Conservation (phyloP, 2,329 filamentous ascomycete genomes). For the Xylaria sp. region DNA sequence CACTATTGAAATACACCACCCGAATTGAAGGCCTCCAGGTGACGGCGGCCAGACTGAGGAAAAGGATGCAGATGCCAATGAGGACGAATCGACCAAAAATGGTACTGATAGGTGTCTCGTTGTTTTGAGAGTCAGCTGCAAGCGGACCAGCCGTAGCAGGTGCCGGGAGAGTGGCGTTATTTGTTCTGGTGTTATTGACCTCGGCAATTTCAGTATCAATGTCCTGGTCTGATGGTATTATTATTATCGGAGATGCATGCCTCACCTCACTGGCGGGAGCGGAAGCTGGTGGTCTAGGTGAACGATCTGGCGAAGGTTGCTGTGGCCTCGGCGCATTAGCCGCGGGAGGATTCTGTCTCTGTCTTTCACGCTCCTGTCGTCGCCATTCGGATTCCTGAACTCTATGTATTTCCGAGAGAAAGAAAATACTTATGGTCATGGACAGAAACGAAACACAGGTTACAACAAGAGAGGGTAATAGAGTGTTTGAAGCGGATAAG, state of each 20-base stretch:
- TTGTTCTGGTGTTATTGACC: conserved; percentile 36
- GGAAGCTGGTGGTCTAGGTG: conserved; percentile 30
- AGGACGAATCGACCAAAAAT: conserved; percentile 65
- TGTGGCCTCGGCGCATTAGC: conserved; percentile 32
- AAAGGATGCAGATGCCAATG: conserved; percentile 59
- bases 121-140: conserved; percentile 37
- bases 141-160: conserved; percentile 40
- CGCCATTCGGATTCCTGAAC: conserved; percentile 65
- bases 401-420: conserved; percentile 64
- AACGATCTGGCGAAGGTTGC: conserved; percentile 25
- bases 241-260: conserved; percentile 53
- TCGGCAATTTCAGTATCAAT: conserved; percentile 65
- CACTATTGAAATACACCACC: conserved; percentile 62
- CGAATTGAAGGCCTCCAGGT: conserved; percentile 65
- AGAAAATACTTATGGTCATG: conserved; percentile 62
- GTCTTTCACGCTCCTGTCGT: conserved; percentile 46
- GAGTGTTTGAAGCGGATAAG: conserved; percentile 60
- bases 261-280: conserved; percentile 31
- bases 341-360: conserved; percentile 37
- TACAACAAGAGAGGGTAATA: conserved; percentile 62
- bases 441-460: conserved; percentile 61
- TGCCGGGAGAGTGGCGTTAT: conserved; percentile 39
- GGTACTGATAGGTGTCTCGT: conserved; percentile 54
- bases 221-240: conserved; percentile 68
- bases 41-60: conserved; percentile 63